phyloP scores from a whole-genome alignment of 768 basidiomycete genomes.

The Suillus placidus region DNA sequence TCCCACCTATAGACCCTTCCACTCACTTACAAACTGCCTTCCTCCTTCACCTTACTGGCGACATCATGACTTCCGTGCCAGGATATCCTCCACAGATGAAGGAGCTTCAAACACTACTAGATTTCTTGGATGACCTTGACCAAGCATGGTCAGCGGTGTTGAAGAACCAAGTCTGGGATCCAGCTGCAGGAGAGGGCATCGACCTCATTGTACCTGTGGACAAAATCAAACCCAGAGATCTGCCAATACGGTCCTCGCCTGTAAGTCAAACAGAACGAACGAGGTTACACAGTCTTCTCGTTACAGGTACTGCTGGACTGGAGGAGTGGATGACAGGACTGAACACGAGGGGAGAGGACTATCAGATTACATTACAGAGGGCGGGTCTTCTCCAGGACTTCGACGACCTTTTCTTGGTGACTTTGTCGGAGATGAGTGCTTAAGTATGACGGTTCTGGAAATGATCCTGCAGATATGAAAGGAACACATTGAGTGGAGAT shows the following conservation, averaged over 20 bases:
- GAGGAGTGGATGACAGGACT: constrained; percentile 67
- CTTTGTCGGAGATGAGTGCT: constrained; percentile 61
- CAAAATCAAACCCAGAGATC: constrained; percentile 27
- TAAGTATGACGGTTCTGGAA: constrained; percentile 36
- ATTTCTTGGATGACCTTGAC: constrained; percentile 75
- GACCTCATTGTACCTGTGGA: constrained; percentile 46
- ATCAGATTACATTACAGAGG: constrained; percentile 44
- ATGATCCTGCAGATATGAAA: constrained; percentile 23
- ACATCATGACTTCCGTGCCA: constrained; percentile 58
- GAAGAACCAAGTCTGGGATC: constrained; percentile 67
- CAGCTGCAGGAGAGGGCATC: constrained; percentile 42
- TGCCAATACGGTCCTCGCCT: constrained; percentile 44
- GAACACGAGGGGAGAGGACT: constrained; percentile 29
- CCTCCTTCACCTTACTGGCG: constrained; percentile 73
- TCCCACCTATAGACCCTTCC: constrained; percentile 75
- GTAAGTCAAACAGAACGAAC: constrained; percentile 73
- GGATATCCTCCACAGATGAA: constrained; percentile 57
- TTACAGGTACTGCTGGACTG: constrained; percentile 57
- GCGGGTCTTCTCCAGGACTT: constrained; percentile 64
- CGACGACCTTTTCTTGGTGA: constrained; percentile 62
- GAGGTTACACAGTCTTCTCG: constrained; percentile 66
- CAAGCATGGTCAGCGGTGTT: constrained; percentile 73
- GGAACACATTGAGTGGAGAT: constrained; percentile 22
- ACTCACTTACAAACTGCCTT: constrained; percentile 65
- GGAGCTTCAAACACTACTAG: constrained; percentile 55